A percentile compares a stretch with the other conserved stretches of the same genome.
Conservation (phyloP, 352 stramenopile genomes). For the Globisporangium sylvaticum region DNA sequence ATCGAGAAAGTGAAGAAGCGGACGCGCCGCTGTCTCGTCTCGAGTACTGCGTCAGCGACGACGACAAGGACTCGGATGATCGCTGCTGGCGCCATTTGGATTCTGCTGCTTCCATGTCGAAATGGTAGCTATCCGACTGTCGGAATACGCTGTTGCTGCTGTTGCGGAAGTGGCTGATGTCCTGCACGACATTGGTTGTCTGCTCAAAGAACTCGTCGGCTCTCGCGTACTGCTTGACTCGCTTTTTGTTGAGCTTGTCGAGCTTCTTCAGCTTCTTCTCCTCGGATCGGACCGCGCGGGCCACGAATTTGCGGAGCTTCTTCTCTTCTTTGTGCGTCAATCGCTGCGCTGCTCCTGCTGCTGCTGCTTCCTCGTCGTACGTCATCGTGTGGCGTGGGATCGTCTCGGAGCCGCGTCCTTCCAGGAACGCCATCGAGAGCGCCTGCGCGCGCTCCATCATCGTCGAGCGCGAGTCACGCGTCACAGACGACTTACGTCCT, state of each 20-base stretch:
- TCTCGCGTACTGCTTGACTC: constrained; percentile 13
- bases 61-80: background rate
- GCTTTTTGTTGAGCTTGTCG: constrained; percentile 22
- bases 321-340: constrained; percentile 26
- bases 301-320: constrained; percentile 30
- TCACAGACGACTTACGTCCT: background rate
- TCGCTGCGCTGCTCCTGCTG: background rate
- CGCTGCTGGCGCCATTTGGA: constrained; percentile 6
- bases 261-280: constrained; percentile 33
- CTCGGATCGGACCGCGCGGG: constrained; percentile 24
- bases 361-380: background rate
- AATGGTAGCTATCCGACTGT: constrained; percentile 12
- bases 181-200: background rate
- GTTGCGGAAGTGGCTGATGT: background rate
- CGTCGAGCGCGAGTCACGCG: constrained; percentile 1
- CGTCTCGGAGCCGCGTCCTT: constrained; percentile 11
- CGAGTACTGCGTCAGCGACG: background rate
- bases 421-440: constrained; percentile 11
- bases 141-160: constrained; percentile 6
- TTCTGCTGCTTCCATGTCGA: constrained; percentile 9
- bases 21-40: background rate
- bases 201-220: constrained; percentile 19
- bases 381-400: background rate
- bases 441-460: constrained; percentile 14
- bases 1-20: background rate